phyloP scores from a whole-genome alignment of 148 eudicot species.

The Rhododendron ferrugineum region DNA sequence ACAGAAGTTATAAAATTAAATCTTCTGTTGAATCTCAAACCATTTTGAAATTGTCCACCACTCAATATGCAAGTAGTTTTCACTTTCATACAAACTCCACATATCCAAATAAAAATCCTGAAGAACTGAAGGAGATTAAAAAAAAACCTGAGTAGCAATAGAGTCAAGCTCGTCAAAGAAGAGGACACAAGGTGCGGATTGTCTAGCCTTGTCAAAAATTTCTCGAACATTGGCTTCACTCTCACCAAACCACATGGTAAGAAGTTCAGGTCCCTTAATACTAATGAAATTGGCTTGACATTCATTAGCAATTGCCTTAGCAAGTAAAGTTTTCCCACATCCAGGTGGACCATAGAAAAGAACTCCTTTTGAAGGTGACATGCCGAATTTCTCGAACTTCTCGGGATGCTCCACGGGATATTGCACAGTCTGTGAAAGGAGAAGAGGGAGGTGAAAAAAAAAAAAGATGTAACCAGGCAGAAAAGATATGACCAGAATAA shows the following conservation, averaged over 20 bases:
- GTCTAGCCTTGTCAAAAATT: constrained; percentile 53
- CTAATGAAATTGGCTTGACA: constrained; percentile 54
- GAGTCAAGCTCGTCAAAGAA: constrained; percentile 61
- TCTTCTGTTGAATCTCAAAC: no score
- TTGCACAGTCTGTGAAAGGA: constrained; percentile 41
- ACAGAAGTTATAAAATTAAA: not conserved
- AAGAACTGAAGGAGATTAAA: not conserved
- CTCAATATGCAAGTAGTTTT: not conserved
- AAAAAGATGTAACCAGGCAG: not conserved
- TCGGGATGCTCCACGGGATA: constrained; percentile 57
- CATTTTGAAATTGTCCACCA: not conserved
- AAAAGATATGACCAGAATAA: not conserved
- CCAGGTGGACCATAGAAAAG: constrained; percentile 35
- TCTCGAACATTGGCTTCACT: constrained; percentile 56
- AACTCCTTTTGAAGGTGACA: constrained; percentile 48
- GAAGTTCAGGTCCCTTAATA: constrained; percentile 47
- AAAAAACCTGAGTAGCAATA: constrained; percentile 48
- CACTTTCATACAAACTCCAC: not conserved
- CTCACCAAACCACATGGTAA: constrained; percentile 63
- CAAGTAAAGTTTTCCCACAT: constrained; percentile 43
- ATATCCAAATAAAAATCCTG: not conserved
- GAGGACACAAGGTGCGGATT: constrained; percentile 48
- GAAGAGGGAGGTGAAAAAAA: constrained; percentile 23
- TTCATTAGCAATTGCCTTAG: constrained; percentile 54
- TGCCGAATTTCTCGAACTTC: constrained; percentile 40